Evolutionary conservation across 345 rosid genomes (phyloP).

Genomic region (Sisymbrium altissimum): DNA sequence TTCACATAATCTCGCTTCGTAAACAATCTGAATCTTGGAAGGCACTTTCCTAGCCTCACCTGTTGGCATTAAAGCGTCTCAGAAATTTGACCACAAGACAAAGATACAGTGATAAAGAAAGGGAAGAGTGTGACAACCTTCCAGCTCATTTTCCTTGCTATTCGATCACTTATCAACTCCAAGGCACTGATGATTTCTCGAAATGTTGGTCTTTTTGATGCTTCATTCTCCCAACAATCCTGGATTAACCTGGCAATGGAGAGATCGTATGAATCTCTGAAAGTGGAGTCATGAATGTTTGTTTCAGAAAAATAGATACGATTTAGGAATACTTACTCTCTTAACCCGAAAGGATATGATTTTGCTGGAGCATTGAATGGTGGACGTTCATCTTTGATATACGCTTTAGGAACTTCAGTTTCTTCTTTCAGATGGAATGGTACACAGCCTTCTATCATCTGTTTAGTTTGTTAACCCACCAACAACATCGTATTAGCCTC

Average conservation of each 20-base stretch:
- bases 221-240: slow-evolving; percentile 71
- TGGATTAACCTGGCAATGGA: slow-evolving; percentile 53
- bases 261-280: not conserved
- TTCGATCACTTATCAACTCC: slow-evolving; percentile 44
- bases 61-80: slow-evolving; percentile 27
- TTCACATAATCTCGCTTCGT: slow-evolving; percentile 46
- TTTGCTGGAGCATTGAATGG: slow-evolving; percentile 63
- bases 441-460: slow-evolving; percentile 84
- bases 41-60: slow-evolving; percentile 51
- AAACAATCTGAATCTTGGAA: slow-evolving; percentile 41
- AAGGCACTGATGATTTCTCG: slow-evolving; percentile 51
- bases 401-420: slow-evolving; percentile 69
- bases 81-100: not conserved
- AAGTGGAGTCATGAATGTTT: not conserved
- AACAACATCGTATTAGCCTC: not conserved
- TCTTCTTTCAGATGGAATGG: slow-evolving; percentile 63
- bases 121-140: slow-evolving; percentile 46
- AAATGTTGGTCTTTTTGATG: slow-evolving; percentile 67
- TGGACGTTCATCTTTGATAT: slow-evolving; percentile 63
- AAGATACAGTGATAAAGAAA: not conserved
- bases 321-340: slow-evolving; percentile 44
- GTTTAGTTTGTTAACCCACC: slow-evolving; percentile 21
- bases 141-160: slow-evolving; percentile 46
- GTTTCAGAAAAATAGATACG: not conserved
- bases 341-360: slow-evolving; percentile 53